Base-by-base conservation (phyloP, 495 filamentous ascomycete genomes). In the Cercophora newfieldiana region DNA sequence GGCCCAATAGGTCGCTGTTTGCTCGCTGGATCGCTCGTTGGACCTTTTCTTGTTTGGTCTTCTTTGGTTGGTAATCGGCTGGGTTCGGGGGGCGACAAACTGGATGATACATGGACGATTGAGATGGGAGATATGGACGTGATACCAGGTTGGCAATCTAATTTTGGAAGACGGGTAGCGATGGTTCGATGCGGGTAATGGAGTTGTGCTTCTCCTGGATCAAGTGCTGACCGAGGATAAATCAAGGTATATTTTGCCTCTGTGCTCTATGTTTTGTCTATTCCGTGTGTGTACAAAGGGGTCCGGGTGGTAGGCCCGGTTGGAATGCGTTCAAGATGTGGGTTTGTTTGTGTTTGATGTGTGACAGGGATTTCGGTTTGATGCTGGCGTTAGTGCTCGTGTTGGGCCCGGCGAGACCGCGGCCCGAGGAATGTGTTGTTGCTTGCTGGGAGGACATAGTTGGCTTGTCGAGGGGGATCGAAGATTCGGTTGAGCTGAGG, bases 71-170 rank as follows among this genome's bases (percentile, higher is more conserved):
- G 37, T 44, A 44, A 44, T 44, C 18, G 37, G 2, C 2, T 44
- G 37, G 37, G 18, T 14, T 14, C 2, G 37, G 37, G 10, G 18
- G 18, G 37, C 12, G 10, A 14, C 10, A 16, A 14, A 44, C 10
- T n/a, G n/a, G 30, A 44, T 16, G 37, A 44, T 44, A 44, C 37
- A 44, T 14, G 10, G 3, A 44, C 3, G 10, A 44, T 16, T 5
- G 12, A 14, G 3, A 44, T 44, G 37, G 12, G 22, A 53, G 28
- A 28, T n/a, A 57, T 26, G 10, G 19, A 25, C 8, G 8, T 30
- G 25, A 57, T 57, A 57, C 54, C 54, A 57, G 54, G 54, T 57
- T 30, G 54, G 54, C 54, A 57, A 25, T 57, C 30, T 57, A 25
- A 57, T 57, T 26, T 30, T 53, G 2, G 50, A 26, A 51, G n/a